phyloP scores from a whole-genome alignment of 2,329 filamentous ascomycete genomes.

The Massarina eburnea region DNA sequence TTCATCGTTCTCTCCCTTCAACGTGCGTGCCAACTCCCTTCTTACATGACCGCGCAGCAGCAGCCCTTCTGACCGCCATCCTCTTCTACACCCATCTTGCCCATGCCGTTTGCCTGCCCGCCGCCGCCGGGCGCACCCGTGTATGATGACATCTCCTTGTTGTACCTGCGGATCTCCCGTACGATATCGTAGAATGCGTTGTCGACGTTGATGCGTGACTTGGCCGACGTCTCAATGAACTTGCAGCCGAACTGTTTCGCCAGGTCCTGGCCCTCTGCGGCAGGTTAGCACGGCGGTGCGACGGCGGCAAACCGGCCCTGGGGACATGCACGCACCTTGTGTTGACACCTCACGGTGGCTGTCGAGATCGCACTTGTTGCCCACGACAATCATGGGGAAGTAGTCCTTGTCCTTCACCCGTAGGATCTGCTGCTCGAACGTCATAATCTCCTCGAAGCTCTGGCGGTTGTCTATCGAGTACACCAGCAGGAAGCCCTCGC shows the following conservation, averaged over 20 bases:
- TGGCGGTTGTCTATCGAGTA: constrained; percentile 98
- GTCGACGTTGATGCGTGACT: constrained; percentile 97
- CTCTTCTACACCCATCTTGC: constrained; percentile 79
- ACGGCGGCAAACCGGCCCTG: constrained; percentile 3
- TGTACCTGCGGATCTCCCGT: constrained; percentile 95
- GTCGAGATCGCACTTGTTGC: constrained; percentile 99
- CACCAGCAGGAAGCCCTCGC: constrained; percentile 95
- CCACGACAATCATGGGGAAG: constrained; percentile 98
- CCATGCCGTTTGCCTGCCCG: constrained; percentile 59
- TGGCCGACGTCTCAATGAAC: constrained; percentile 98
- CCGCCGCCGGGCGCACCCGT: constrained; percentile 62
- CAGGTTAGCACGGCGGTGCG: constrained; percentile 20
- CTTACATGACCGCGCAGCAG: constrained; percentile 87
- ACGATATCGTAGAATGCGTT: constrained; percentile 99
- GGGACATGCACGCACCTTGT: constrained; percentile 68
- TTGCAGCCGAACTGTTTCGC: constrained; percentile 91
- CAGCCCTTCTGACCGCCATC: constrained; percentile 69
- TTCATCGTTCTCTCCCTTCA: constrained; percentile 21
- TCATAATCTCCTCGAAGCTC: constrained; percentile 97
- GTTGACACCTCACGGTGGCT: constrained; percentile 86
- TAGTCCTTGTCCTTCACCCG: constrained; percentile 99
- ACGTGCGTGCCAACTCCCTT: constrained; percentile 10
- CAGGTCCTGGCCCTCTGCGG: constrained; percentile 81
- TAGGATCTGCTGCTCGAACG: constrained; percentile 97
- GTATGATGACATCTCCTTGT: constrained; percentile 95